phyloP scores from a whole-genome alignment of 768 basidiomycete genomes.

The Daedalea quercina region DNA sequence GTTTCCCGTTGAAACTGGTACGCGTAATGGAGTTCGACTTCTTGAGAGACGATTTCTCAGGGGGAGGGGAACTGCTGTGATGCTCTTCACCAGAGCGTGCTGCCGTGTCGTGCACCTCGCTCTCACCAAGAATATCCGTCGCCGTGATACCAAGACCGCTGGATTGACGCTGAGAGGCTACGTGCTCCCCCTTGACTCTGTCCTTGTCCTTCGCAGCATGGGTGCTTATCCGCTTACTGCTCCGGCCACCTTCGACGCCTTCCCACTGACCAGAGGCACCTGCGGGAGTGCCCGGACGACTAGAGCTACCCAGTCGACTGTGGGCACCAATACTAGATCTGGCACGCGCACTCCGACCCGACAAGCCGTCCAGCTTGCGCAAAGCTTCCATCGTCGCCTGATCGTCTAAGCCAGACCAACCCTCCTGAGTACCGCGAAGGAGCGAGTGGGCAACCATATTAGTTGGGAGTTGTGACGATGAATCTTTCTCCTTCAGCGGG shows the following conservation, averaged over 20 bases:
- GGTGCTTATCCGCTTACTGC: conserved; percentile 25
- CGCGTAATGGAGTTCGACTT: conserved; percentile 53
- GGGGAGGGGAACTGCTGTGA: conserved; percentile 30
- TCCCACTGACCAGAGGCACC: conserved; percentile 65
- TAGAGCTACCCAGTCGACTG: conserved; percentile 44
- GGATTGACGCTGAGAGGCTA: conserved; percentile 29
- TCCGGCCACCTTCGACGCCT: conserved; percentile 42
- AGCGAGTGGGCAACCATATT: conserved; percentile 84
- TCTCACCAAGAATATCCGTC: conserved; percentile 29
- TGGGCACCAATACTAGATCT: conserved; percentile 59
- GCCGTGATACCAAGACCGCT: conserved; percentile 29
- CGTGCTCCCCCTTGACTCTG: conserved; percentile 16
- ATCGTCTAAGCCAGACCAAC: conserved; percentile 84
- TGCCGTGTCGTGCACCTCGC: conserved; percentile 36
- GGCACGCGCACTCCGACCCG: conserved; percentile 67
- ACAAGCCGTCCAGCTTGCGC: conserved; percentile 86
- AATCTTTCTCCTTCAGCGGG: conserved; percentile 38
- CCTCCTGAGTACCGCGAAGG: conserved; percentile 82
- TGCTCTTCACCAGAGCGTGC: conserved; percentile 48
- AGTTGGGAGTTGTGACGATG: conserved; percentile 38
- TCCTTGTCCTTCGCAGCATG: conserved; percentile 49
- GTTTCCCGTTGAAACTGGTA: conserved; percentile 77
- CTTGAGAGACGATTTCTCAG: conserved; percentile 64
- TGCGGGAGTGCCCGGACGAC: conserved; percentile 68
- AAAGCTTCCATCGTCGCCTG: conserved; percentile 87